These are phyloP conservation scores for Moesziomyces globuligerus DNA, from an alignment of 1,284 basidiomycete genomes.

Conservation along the genomic window DNA sequence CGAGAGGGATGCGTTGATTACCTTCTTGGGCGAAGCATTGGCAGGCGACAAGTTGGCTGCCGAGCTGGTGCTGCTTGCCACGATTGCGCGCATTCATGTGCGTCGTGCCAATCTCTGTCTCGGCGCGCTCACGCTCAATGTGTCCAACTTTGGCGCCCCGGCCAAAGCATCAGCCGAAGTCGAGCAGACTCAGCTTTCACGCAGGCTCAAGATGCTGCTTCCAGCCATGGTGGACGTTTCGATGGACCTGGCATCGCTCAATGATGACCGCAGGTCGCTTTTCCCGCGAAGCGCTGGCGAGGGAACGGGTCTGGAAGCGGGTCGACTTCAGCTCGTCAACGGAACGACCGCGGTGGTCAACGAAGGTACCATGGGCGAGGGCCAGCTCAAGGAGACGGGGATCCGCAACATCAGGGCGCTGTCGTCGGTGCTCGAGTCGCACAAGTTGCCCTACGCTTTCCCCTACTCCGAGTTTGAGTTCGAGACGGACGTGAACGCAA, in stretches of 20 bases:
- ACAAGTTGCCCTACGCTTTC: conserved; percentile 81
- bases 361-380: conserved; percentile 77
- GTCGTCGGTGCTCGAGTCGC: conserved; percentile 76
- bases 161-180: conserved; percentile 70
- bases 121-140: conserved; percentile 74
- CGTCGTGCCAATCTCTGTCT: conserved; percentile 77
- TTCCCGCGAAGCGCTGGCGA: conserved; percentile 73
- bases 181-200: conserved; percentile 73
- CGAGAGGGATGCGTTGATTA: conserved; percentile 32
- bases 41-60: conserved; percentile 71
- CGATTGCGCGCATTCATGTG: conserved; percentile 78
- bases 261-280: conserved; percentile 68
- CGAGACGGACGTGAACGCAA: conserved; percentile 76
- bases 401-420: conserved; percentile 76
- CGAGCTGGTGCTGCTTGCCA: conserved; percentile 78
- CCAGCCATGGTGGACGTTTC: conserved; percentile 73
- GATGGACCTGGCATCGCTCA: conserved; percentile 70
- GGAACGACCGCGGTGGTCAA: conserved; percentile 76
- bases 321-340: conserved; percentile 77
- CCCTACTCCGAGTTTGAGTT: conserved; percentile 81
- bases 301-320: conserved; percentile 79
- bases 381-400: conserved; percentile 76
- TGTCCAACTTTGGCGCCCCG: conserved; percentile 65
- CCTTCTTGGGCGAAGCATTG: conserved; percentile 42
- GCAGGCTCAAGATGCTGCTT: conserved; percentile 69